Percentiles rank a stretch among this genome's conserved stretches.
phyloP scores from a whole-genome alignment of 1,139 yeast genomes.

The Hyphopichia khmerensis region DNA sequence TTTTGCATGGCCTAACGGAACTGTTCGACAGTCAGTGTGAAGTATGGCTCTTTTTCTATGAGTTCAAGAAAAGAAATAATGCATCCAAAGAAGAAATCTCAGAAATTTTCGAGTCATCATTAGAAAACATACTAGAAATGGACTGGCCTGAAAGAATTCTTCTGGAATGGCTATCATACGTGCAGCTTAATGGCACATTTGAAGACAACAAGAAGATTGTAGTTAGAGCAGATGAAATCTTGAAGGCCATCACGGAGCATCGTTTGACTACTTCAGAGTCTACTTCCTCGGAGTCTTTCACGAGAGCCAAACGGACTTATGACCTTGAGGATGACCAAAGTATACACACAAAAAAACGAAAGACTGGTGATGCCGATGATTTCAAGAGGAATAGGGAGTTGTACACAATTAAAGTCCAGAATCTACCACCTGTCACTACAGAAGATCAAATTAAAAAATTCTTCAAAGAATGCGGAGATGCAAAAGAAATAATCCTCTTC shows the following conservation, averaged over 20 bases:
- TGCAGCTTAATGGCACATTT: constrained; percentile 33
- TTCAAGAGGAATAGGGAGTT: constrained; percentile 57
- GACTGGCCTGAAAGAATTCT: constrained; percentile 54
- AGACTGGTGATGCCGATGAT: neutral
- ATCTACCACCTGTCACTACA: constrained; percentile 28
- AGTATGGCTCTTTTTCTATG: constrained; percentile 48
- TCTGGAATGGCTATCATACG: constrained; percentile 46
- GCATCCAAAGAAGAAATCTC: constrained; percentile 16
- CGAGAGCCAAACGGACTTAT: neutral
- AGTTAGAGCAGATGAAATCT: constrained; percentile 17
- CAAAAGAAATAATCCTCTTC: constrained; percentile 32
- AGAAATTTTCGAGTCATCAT: constrained; percentile 31
- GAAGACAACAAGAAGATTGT: constrained; percentile 20
- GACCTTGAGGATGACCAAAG: neutral
- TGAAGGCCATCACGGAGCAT: constrained; percentile 8
- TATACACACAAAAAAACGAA: neutral
- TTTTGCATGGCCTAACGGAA: constrained; percentile 26
- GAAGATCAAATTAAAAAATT: constrained; percentile 36
- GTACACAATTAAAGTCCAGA: constrained; percentile 46
- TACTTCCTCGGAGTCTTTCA: neutral
- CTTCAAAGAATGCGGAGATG: constrained; percentile 62
- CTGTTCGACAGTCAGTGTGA: constrained; percentile 35
- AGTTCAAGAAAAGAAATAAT: constrained; percentile 35
- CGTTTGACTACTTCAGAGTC: neutral
- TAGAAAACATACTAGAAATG: constrained; percentile 22